A percentile compares a stretch with the other conserved stretches of the same genome.
Conservation (phyloP, 1,139 yeast species). For the Nadsonia starkeyi-henricii region DNA sequence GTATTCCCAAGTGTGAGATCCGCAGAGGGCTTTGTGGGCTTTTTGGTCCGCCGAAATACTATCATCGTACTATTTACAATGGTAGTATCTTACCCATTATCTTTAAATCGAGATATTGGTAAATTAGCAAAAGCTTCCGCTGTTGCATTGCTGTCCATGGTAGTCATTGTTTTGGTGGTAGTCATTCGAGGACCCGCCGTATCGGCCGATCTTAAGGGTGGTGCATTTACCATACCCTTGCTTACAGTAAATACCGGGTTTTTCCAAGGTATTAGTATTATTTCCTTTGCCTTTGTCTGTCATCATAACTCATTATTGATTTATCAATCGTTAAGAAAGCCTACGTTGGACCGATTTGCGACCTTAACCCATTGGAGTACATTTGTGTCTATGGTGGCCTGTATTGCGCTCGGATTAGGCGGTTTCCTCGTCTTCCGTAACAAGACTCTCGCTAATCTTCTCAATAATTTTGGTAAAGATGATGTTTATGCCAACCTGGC, state of each 20-base stretch:
- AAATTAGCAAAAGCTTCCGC: slow-evolving; percentile 82
- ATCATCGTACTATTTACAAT: slow-evolving; percentile 58
- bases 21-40: slow-evolving; percentile 27
- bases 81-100: slow-evolving; percentile 69
- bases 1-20: slow-evolving; percentile 40
- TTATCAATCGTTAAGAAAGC: slow-evolving; percentile 65
- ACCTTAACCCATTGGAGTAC: slow-evolving; percentile 76
- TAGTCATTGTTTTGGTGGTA: slow-evolving; percentile 60
- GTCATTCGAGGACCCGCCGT: slow-evolving; percentile 59
- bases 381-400: slow-evolving; percentile 63
- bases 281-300: slow-evolving; percentile 87
- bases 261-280: slow-evolving; percentile 82
- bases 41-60: slow-evolving; percentile 50
- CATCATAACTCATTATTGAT: slow-evolving; percentile 89
- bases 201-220: slow-evolving; percentile 22
- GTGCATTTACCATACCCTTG: slow-evolving; percentile 29
- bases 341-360: slow-evolving; percentile 62
- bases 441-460: slow-evolving; percentile 69
- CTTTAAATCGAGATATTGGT: slow-evolving; percentile 68
- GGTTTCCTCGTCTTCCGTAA: slow-evolving; percentile 69
- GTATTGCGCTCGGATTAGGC: slow-evolving; percentile 64
- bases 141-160: slow-evolving; percentile 75
- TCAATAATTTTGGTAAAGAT: slow-evolving; percentile 69
- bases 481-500: slow-evolving; percentile 67
- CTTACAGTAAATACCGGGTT: slow-evolving; percentile 51